Percentiles rank a stretch among this genome's conserved stretches.
phyloP scores from a whole-genome alignment of 768 basidiomycete genomes.

The Leccinum obscurum region DNA sequence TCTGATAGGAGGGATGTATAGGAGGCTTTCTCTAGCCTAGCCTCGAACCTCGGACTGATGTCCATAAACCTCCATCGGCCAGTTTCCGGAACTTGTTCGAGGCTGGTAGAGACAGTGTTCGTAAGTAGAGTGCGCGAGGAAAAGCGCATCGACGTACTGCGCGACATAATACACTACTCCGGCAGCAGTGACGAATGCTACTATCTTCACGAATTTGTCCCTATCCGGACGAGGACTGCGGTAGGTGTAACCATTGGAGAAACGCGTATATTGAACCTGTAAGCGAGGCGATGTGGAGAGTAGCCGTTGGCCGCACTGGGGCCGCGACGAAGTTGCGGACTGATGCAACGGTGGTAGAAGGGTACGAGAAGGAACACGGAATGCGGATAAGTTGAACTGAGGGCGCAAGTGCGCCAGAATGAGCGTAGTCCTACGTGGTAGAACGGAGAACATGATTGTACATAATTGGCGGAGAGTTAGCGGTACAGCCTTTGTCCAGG shows the following conservation, averaged over 20 bases:
- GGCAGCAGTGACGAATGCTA: conserved; percentile 18
- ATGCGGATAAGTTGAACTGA: neutral
- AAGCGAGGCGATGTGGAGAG: conserved; percentile 24
- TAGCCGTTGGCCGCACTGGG: conserved; percentile 8
- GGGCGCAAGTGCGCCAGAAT: conserved; percentile 6
- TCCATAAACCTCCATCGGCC: conserved; percentile 91
- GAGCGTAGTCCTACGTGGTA: neutral
- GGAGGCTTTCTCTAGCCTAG: conserved; percentile 45
- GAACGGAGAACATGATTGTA: conserved; percentile 11
- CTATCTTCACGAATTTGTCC: conserved; percentile 13
- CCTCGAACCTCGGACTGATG: conserved; percentile 57
- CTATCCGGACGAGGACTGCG: conserved; percentile 7
- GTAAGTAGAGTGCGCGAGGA: neutral
- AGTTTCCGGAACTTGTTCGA: conserved; percentile 85
- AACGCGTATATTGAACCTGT: conserved; percentile 30
- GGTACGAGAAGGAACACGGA: neutral
- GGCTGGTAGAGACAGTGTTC: conserved; percentile 39
- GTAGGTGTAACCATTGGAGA: conserved; percentile 18
- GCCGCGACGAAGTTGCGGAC: neutral
- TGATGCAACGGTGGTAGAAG: conserved; percentile 1
- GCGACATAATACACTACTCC: conserved; percentile 31
- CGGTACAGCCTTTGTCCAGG: neutral
- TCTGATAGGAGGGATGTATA: conserved; percentile 49
- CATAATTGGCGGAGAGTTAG: neutral
- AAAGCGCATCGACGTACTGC: conserved; percentile 22